A percentile compares a stretch with the other conserved stretches of the same genome.
Conservation (phyloP, 2,329 filamentous ascomycete species). For the Nigrospora osmanthi region DNA sequence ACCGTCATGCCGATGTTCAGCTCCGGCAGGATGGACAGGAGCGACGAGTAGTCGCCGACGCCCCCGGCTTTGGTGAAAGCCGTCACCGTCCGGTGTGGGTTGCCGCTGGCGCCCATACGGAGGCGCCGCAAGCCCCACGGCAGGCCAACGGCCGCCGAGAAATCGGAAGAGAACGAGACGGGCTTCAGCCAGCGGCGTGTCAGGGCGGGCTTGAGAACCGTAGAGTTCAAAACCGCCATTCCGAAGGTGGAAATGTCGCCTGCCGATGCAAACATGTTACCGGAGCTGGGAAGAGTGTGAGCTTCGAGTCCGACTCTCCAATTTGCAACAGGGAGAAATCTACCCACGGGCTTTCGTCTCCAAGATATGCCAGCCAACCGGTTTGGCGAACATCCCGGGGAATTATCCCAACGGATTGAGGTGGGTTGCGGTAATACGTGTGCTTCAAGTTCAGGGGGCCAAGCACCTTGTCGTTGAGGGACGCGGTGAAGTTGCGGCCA, state of each 20-base stretch:
- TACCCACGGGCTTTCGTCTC: constrained; percentile 21
- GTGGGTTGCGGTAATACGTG: constrained; percentile 22
- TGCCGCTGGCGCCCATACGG: constrained; percentile 10
- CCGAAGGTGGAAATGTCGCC: constrained; percentile 21
- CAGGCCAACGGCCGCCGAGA: constrained; percentile 17
- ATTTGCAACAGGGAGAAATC: background rate
- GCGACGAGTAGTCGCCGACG: constrained; percentile 20
- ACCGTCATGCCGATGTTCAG: constrained; percentile 25
- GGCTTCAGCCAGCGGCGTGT: constrained; percentile 25
- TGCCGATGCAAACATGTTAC: constrained; percentile 22
- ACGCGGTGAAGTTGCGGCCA: constrained; percentile 19
- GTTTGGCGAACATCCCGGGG: constrained; percentile 20
- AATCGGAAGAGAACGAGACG: constrained; percentile 20
- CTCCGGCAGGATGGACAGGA: constrained; percentile 24
- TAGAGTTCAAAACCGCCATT: constrained; percentile 21
- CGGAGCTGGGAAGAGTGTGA: constrained; percentile 13
- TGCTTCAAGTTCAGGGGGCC: constrained; percentile 20
- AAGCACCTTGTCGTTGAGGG: constrained; percentile 22
- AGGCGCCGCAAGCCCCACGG: constrained; percentile 24
- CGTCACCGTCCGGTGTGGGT: constrained; percentile 17
- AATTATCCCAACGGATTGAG: constrained; percentile 24
- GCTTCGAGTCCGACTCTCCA: background rate
- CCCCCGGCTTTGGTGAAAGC: constrained; percentile 26
- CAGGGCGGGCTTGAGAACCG: constrained; percentile 18
- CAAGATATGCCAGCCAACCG: constrained; percentile 22